Percentiles rank a stretch among this genome's conserved stretches.
phyloP scores from a whole-genome alignment of 225 moss, liverwort and hornwort species.

The Physcomitrellopsis africana region DNA sequence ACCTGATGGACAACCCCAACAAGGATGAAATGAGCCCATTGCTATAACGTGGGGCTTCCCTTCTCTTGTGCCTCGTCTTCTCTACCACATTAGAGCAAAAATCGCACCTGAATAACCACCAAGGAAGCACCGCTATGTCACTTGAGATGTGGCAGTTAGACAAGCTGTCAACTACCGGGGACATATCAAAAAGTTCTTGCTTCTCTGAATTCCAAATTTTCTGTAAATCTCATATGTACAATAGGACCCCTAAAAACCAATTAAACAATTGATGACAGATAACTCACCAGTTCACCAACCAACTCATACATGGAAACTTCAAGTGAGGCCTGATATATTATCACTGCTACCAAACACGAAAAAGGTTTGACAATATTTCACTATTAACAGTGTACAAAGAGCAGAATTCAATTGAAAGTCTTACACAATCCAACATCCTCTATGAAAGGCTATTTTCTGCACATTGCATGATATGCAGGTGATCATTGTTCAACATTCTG shows the following conservation, averaged over 20 bases:
- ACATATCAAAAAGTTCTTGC: not conserved
- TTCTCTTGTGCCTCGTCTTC: slow-evolving; percentile 84
- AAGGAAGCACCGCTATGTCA: slow-evolving; percentile 20
- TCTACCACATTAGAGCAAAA: slow-evolving; percentile 85
- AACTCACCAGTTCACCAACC: slow-evolving; percentile 89
- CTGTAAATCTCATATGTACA: too few species aligned
- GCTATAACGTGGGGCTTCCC: slow-evolving; percentile 66
- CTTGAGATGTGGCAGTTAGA: not conserved
- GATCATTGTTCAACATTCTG: too few species aligned
- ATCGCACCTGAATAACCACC: slow-evolving; percentile 69
- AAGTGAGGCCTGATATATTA: too few species aligned
- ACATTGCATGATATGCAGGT: too few species aligned
- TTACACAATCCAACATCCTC: too few species aligned
- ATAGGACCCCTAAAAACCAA: not conserved
- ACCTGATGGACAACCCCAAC: slow-evolving; percentile 86
- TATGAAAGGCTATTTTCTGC: too few species aligned
- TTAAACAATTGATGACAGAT: not conserved
- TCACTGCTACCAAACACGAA: too few species aligned
- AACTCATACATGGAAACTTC: slow-evolving; percentile 99
- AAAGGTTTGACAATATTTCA: too few species aligned
- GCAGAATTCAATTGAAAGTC: too few species aligned
- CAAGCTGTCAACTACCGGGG: slow-evolving; percentile 12
- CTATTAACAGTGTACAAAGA: too few species aligned
- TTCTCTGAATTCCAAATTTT: slow-evolving; percentile 18
- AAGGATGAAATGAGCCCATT: slow-evolving; percentile 83